phyloP scores from a whole-genome alignment of 768 basidiomycete genomes.

The Tulasnella sp. region DNA sequence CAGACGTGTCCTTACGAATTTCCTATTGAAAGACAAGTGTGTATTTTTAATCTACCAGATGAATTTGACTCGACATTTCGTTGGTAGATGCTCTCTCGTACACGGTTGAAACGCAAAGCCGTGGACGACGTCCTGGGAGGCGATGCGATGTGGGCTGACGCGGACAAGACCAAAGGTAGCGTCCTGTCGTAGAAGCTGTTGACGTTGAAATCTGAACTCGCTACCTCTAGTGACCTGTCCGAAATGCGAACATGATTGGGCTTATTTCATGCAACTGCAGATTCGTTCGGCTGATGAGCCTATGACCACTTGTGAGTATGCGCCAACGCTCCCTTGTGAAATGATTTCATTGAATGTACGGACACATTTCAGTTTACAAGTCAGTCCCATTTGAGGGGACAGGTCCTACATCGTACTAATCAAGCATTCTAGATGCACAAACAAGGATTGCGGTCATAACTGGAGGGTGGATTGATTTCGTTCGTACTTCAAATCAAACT shows the following conservation, averaged over 20 bases:
- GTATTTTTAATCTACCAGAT: slow-evolving; percentile 15
- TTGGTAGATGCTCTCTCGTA: slow-evolving; percentile 84
- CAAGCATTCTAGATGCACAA: slow-evolving; percentile 14
- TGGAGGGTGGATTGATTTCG: slow-evolving; percentile 21
- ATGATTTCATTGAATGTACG: not conserved
- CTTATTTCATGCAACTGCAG: slow-evolving; percentile 94
- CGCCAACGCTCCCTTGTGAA: not conserved
- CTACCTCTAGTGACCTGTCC: slow-evolving; percentile 45
- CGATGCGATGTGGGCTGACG: slow-evolving; percentile 88
- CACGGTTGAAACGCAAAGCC: slow-evolving; percentile 75
- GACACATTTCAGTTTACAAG: slow-evolving; percentile 10
- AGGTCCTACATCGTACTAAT: not conserved
- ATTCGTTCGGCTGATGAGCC: slow-evolving; percentile 91
- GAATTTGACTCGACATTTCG: not conserved
- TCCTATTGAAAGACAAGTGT: slow-evolving; percentile 75
- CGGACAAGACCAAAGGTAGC: slow-evolving; percentile 75
- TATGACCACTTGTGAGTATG: slow-evolving; percentile 54
- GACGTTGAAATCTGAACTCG: not conserved
- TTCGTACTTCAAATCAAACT: not conserved
- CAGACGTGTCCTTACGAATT: slow-evolving; percentile 94
- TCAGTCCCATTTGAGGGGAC: not conserved
- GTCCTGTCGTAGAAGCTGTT: not conserved
- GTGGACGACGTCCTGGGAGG: slow-evolving; percentile 95
- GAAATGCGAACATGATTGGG: slow-evolving; percentile 77
- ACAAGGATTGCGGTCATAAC: slow-evolving; percentile 20